Evolutionary conservation across 2,329 filamentous ascomycete species (phyloP).

Genomic region (Clarireedia monteithiana): DNA sequence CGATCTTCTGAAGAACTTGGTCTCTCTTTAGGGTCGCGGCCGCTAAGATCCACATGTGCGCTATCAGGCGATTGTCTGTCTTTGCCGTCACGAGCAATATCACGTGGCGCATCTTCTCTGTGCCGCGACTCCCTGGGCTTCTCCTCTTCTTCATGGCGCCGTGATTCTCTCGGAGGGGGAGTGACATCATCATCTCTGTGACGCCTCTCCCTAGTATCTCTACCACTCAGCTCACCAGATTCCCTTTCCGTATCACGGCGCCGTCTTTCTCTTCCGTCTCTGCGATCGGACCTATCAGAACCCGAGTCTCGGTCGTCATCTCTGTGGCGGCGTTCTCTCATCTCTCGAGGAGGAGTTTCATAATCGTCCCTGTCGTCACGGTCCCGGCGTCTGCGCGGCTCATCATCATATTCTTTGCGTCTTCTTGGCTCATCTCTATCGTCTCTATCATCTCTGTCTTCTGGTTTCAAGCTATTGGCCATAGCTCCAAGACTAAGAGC

Average conservation of each 20-base stretch:
- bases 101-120: conserved; percentile 1
- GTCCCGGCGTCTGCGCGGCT: conserved; percentile 21
- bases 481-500: conserved; percentile 27
- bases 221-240: conserved; percentile 16
- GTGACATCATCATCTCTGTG: conserved; percentile 15
- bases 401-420: conserved; percentile 25
- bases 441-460: conserved; percentile 23
- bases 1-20: conserved; percentile 28
- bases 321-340: conserved; percentile 18
- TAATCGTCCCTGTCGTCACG: conserved; percentile 19
- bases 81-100: conserved; percentile 4
- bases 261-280: conserved; percentile 20
- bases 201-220: conserved; percentile 20
- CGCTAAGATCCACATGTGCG: conserved; percentile 23
- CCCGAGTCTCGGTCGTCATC: conserved; percentile 12
- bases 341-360: conserved; percentile 17
- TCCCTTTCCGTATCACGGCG: conserved; percentile 18
- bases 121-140: background rate
- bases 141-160: conserved; percentile 5
- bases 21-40: conserved; percentile 40
- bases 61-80: conserved; percentile 13
- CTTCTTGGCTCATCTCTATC: conserved; percentile 18
- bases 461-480: conserved; percentile 23
- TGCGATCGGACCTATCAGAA: conserved; percentile 12
- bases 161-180: background rate